A percentile compares a stretch with the other conserved stretches of the same genome.
phyloP scores from a whole-genome alignment of 2,329 filamentous ascomycete genomes.

The Penicillium sp. region DNA sequence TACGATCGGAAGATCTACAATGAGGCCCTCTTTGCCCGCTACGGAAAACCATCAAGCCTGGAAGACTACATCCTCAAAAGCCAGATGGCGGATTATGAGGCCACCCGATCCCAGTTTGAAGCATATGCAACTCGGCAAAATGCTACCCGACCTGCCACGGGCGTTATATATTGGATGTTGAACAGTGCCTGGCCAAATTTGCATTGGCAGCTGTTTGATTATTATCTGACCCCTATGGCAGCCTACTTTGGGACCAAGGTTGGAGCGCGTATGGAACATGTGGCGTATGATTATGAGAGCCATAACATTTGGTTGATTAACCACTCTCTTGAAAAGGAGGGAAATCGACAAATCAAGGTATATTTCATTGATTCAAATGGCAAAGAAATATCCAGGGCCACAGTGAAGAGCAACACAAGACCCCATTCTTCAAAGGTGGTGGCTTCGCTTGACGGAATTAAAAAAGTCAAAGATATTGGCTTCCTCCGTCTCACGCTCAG shows the following conservation, averaged over 20 bases:
- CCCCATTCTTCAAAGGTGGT: slow-evolving; percentile 49
- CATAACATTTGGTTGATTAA: slow-evolving; percentile 54
- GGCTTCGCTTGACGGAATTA: slow-evolving; percentile 29
- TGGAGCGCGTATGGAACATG: slow-evolving; percentile 51
- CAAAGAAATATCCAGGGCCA: slow-evolving; percentile 37
- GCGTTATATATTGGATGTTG: slow-evolving; percentile 66
- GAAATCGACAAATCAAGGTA: slow-evolving; percentile 45
- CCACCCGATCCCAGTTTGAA: slow-evolving; percentile 59
- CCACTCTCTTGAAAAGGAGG: slow-evolving; percentile 44
- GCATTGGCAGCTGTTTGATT: slow-evolving; percentile 65
- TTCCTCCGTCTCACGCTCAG: slow-evolving; percentile 53
- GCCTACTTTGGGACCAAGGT: slow-evolving; percentile 60
- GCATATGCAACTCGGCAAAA: slow-evolving; percentile 54
- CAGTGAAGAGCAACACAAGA: slow-evolving; percentile 34
- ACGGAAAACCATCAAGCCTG: slow-evolving; percentile 52
- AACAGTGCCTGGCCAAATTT: slow-evolving; percentile 64
- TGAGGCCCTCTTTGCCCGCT: slow-evolving; percentile 50
- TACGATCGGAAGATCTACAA: slow-evolving; percentile 59
- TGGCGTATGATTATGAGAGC: slow-evolving; percentile 54
- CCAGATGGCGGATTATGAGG: slow-evolving; percentile 64
- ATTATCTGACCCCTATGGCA: slow-evolving; percentile 58
- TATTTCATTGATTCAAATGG: slow-evolving; percentile 54
- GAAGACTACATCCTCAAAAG: slow-evolving; percentile 60
- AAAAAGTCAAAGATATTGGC: slow-evolving; percentile 42
- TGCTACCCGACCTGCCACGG: slow-evolving; percentile 54